Evolutionary conservation across 352 stramenopile genomes (phyloP).

Genomic region (Globisporangium canariense): DNA sequence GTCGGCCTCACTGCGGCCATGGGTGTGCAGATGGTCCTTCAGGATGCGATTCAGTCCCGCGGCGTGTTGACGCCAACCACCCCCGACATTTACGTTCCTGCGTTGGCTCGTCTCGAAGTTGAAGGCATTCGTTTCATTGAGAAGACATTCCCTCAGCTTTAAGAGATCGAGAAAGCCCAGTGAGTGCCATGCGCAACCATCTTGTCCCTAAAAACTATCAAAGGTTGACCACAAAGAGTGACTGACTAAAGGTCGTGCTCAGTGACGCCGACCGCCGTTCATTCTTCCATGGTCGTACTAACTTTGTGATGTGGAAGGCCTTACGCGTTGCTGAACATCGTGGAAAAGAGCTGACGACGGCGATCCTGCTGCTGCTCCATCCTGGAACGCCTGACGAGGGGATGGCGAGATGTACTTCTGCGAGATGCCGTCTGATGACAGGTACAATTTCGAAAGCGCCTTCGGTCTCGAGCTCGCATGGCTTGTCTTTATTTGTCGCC

Average conservation of each 20-base stretch:
- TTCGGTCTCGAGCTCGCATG: constrained; percentile 45
- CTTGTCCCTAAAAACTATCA: neutral
- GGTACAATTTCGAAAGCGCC: constrained; percentile 52
- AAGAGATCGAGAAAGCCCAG: neutral
- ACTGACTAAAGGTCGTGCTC: neutral
- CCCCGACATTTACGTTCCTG: constrained; percentile 88
- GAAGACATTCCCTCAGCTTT: constrained; percentile 53
- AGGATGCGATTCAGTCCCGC: constrained; percentile 75
- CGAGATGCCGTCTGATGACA: constrained; percentile 73
- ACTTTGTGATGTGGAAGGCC: constrained; percentile 17
- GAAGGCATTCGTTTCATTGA: constrained; percentile 88
- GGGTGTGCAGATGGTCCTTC: constrained; percentile 92
- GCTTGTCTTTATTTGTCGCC: constrained; percentile 64
- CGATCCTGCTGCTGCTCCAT: constrained; percentile 12
- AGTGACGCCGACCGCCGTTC: neutral
- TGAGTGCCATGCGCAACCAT: neutral
- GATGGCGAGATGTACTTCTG: constrained; percentile 64
- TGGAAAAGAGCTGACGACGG: constrained; percentile 9
- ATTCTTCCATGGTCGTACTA: constrained; percentile 2
- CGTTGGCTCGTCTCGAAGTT: constrained; percentile 77
- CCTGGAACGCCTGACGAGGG: constrained; percentile 20
- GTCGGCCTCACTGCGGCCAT: constrained; percentile 94
- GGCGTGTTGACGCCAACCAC: constrained; percentile 89
- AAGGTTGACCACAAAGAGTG: neutral
- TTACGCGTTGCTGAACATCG: constrained; percentile 13